Evolutionary conservation across 148 eudicot species (phyloP), one percentile per base, ranked within the genome.

Genomic region (Amaranthus hypochondriacus): DNA sequence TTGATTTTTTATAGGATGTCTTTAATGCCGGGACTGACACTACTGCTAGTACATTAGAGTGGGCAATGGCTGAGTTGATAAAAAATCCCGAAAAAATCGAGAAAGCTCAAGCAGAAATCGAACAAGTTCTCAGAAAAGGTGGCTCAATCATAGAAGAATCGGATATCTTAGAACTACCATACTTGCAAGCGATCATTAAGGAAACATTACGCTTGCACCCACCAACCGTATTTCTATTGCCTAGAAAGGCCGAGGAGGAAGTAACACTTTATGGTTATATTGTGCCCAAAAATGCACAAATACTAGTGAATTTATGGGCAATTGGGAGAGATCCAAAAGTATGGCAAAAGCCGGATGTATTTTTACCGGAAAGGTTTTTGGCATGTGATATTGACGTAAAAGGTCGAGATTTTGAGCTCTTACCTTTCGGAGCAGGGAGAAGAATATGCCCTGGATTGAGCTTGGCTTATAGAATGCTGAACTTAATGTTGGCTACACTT

Each of bases 301-400:
- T 90, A 4, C 76, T 90, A 0, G 89, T 90, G 0, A 90, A 90
- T 48, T 81, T 84, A 42, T 90, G 96, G 96, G 96, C 92, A 2
- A 90, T 88, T 9, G 90, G 87, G 1, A 78, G 90, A 0, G 92
- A 90, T 69, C 85, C 84, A 2, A 75, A 73, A 4, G 77, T 74
- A 2, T 90, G 92, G 92, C 9, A 65, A 2, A 82, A 85, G 7
- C 83, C 92, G 0, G 75, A 78, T 14, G 63, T 21, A 6, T 90
- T 90, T 56, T 71, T 60, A 0, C 96, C 92, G 0, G 90, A 90
- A 70, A 85, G 92, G 75, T 90, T 90, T 64, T 48, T 87, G 70
- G 82, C 70, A 0, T 71, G 74, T 0, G 71, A 73, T 44, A 63
- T 80, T 52, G 92, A 90, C 71, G 73, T 75, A 13, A 87, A 81